These are phyloP conservation scores for Maudiozyma saulgeensis DNA, from an alignment of 805 yeast genomes.

Conservation along the genomic window DNA sequence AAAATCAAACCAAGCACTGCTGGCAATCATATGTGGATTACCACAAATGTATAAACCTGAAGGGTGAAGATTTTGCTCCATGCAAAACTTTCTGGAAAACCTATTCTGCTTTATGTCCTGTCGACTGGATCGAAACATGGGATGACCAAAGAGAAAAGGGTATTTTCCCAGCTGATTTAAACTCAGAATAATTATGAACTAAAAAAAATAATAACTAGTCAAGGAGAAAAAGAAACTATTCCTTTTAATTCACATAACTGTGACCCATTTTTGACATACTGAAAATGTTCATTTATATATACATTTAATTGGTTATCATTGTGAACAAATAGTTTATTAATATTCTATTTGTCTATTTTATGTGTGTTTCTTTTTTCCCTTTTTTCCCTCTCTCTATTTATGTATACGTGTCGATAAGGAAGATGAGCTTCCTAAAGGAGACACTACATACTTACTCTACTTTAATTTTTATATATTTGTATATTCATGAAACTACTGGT, in stretches of 20 bases:
- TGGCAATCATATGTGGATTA: conserved; percentile 97
- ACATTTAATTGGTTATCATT: background rate
- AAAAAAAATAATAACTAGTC: no score
- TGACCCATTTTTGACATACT: no score
- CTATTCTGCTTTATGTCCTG: conserved; percentile 77
- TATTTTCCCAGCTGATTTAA: conserved; percentile 44
- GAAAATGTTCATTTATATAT: no score
- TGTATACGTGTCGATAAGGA: no score
- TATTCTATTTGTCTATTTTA: no score
- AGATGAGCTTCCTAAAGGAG: no score
- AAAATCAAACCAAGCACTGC: conserved; percentile 97
- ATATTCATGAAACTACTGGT: background rate
- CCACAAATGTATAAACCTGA: conserved; percentile 91
- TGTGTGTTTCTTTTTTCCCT: no score
- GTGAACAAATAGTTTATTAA: background rate
- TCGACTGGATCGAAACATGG: conserved; percentile 81
- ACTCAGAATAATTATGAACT: conserved; percentile 12
- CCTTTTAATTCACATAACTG: no score
- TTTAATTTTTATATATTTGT: conserved; percentile 1
- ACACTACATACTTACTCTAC: background rate
- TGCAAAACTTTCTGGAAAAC: conserved; percentile 92
- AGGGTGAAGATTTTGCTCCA: conserved; percentile 98
- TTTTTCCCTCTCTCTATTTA: no score
- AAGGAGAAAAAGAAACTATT: no score
- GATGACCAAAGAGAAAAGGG: conserved; percentile 71